Conservation (phyloP, 192 early-diverging fungal species). For the Gamsiella multidivaricata region DNA sequence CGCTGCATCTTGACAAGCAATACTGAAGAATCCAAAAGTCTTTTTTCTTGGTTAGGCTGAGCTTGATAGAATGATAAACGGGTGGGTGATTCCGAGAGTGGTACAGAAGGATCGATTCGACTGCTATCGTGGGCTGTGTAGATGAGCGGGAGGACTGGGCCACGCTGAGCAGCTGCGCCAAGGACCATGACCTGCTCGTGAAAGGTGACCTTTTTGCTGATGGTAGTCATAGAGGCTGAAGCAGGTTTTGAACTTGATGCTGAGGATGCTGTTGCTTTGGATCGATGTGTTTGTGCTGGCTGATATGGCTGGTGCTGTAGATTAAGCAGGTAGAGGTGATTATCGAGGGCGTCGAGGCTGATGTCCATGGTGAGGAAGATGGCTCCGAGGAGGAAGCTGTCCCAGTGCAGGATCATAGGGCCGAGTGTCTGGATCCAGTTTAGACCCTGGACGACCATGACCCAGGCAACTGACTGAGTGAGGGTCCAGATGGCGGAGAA, state of each 20-base stretch:
- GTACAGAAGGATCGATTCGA: not conserved
- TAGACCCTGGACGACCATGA: constrained; percentile 7
- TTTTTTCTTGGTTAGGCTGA: not conserved
- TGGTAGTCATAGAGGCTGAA: too few species aligned
- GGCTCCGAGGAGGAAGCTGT: constrained; percentile 29
- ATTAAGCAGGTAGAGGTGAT: constrained; percentile 3
- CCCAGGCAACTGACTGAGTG: constrained; percentile 15
- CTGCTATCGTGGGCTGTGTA: not conserved
- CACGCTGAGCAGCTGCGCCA: constrained; percentile 14
- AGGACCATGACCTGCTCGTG: constrained; percentile 38
- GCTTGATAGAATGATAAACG: not conserved
- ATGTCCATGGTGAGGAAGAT: constrained; percentile 33
- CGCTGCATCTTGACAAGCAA: not conserved
- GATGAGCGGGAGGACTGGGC: not conserved
- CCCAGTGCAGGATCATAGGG: constrained; percentile 24
- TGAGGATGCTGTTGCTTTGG: not conserved
- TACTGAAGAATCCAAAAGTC: not conserved
- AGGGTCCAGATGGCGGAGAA: constrained; percentile 19
- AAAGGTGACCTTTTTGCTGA: constrained; percentile 35
- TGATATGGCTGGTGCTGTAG: constrained; percentile 2
- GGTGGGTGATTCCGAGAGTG: constrained; percentile 25
- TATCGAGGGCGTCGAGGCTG: constrained; percentile 14
- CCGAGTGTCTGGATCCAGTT: constrained; percentile 26
- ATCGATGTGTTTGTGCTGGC: too few species aligned
- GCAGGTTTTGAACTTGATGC: not conserved